Percentiles rank a stretch among this genome's conserved stretches.
Evolutionary conservation across 2,329 filamentous ascomycete genomes (phyloP).

Genomic region (Alternaria sp.): DNA sequence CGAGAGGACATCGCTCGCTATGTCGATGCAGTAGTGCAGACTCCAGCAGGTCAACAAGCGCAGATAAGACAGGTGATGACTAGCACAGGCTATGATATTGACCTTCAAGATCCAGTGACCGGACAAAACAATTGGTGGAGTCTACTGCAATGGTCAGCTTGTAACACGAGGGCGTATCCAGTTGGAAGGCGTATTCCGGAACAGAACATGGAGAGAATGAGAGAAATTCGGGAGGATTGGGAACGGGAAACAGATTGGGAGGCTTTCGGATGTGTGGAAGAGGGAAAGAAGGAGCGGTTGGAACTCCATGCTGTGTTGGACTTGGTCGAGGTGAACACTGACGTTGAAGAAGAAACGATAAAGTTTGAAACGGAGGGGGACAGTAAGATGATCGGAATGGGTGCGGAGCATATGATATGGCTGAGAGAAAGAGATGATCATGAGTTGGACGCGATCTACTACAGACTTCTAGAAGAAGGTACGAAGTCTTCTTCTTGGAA

Average conservation of each 20-base stretch:
- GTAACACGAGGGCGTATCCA: not conserved
- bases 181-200: not conserved
- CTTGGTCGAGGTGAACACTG: not conserved
- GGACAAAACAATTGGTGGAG: not conserved
- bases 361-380: not conserved
- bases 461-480: not conserved
- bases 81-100: not conserved
- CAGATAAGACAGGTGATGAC: not conserved
- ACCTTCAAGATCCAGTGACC: not conserved
- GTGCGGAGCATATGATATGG: not conserved
- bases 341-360: not conserved
- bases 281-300: not conserved
- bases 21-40: not conserved
- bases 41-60: not conserved
- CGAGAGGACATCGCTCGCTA: not conserved
- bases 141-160: not conserved
- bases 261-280: not conserved
- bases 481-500: not conserved
- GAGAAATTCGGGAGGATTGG: not conserved
- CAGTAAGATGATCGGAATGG: not conserved
- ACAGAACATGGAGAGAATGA: not conserved
- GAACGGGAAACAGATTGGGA: too few relatives aligned
- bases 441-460: not conserved
- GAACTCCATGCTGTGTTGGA: not conserved
- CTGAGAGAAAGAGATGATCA: not conserved